Evolutionary conservation across 495 filamentous ascomycete genomes (phyloP).

Genomic region (Physcia stellaris): DNA sequence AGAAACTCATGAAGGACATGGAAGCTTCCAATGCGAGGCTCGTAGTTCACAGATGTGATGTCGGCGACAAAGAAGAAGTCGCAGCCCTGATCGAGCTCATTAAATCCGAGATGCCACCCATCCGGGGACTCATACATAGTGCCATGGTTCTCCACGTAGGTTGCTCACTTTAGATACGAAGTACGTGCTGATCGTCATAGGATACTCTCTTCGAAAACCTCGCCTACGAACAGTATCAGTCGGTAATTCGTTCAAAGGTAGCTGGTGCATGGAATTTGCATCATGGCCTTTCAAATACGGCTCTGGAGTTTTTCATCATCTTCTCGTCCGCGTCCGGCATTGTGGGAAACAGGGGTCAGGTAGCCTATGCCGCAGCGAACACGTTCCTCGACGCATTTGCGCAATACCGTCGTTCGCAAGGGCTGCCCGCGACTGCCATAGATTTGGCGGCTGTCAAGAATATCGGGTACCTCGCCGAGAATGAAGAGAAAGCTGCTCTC

Average conservation of each 20-base stretch:
- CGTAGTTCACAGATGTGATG: conserved; percentile 22
- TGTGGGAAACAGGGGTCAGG: conserved; percentile 46
- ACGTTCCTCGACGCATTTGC: conserved; percentile 39
- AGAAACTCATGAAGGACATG: not conserved
- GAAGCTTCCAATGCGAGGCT: not conserved
- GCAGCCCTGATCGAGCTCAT: conserved; percentile 2
- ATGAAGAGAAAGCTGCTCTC: too few relatives aligned
- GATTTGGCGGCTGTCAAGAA: conserved; percentile 17
- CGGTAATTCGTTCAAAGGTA: conserved; percentile 40
- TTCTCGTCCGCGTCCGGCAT: conserved; percentile 48
- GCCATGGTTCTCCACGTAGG: conserved; percentile 29
- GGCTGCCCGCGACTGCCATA: conserved; percentile 14
- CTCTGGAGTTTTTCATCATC: conserved; percentile 57
- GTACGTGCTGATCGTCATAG: too few relatives aligned
- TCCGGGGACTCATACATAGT: conserved; percentile 40
- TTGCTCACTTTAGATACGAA: too few relatives aligned
- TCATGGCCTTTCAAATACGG: not conserved
- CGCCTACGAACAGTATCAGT: conserved; percentile 32
- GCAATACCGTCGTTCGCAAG: conserved; percentile 12
- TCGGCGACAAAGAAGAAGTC: too few relatives aligned
- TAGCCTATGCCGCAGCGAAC: conserved; percentile 51
- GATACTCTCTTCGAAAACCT: conserved; percentile 45
- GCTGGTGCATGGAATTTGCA: conserved; percentile 30
- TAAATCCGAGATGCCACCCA: conserved; percentile 26
- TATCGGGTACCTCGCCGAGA: conserved; percentile 13